Evolutionary conservation across 2,329 filamentous ascomycete genomes (phyloP), one percentile per base, ranked within the genome.

Genomic region (Plenodomus lindquistii): DNA sequence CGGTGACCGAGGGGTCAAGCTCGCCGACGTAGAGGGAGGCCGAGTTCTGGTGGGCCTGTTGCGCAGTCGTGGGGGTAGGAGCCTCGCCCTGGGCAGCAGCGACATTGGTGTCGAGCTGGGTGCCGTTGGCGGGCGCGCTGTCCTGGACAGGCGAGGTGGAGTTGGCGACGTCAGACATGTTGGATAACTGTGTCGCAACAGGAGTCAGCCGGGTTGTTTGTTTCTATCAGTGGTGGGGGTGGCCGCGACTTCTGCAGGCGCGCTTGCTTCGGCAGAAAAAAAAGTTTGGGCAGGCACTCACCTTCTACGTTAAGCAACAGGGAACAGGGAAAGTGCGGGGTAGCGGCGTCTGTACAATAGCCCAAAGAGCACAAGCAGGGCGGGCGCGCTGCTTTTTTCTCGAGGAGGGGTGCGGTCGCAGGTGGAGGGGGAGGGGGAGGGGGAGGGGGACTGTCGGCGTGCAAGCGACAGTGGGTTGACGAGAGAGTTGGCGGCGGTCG

Each of bases 1-100:
- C 94, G 60, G 94, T 99, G 75, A 99, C 94, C 55, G 91, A 94
- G 66, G 90, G 86, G 76, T 99, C 94, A 68, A 99, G 91, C 82
- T 99, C 94, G 76, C 94, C 94, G 64, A 99, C 94, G 76, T 99
- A 99, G 74, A 99, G 91, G 51, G 94, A 99, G 59, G 94, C 94
- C 44, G 94, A 97, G 76, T 95, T 93, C 75, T 91, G 89, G 71
- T 92, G 89, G 73, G 89, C 88, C 62, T 90, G 86, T 53, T 79
- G 78, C 56, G 83, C 80, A 58, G 91, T 87, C 77, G 79, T 85
- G 63, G 88, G 87, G 53, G 89, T 88, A 59, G 86, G 82, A 63
- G 79, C 84, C 67, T 87, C 85, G 59, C 81, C 81, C 64, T 85
- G 82, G 57, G 85, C 81, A 62, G 81, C 79, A 67, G 75, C 73